Evolutionary conservation across 139 green algal species (phyloP), one percentile per base, ranked within the genome.

Genomic region (Chlorella sp.): DNA sequence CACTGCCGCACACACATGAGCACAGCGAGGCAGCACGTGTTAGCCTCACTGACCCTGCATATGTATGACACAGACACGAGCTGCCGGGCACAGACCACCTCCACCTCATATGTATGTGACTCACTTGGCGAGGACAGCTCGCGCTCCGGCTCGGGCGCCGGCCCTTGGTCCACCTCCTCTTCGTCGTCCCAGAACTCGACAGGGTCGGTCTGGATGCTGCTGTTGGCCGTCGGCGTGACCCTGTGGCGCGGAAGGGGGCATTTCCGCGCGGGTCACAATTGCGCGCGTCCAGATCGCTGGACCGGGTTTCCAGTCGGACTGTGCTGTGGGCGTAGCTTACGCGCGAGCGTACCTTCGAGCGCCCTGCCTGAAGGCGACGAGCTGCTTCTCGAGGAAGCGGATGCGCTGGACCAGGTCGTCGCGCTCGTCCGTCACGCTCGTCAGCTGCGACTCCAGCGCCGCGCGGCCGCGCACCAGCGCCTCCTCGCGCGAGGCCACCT

Each of bases 351-450:
- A 73, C 49, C 67, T 49, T 5, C 49, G 22, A 27, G 49, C 30
- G 49, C 34, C 51, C 20, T 77, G 78, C 63, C 62, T 79, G 6
- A 79, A 30, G 27, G 74, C 73, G 49, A 49, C 50, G 5, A 86
- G 50, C 72, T 86, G 79, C 1, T 76, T 65, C 70, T 88, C 83
- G 61, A 86, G 35, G 76, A 88, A 88, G 5, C 77, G 68, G 23
- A 88, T 77, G 33, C 83, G 74, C 67, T 84, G 71, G 60, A 59
- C 29, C 67, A 85, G 35, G 63, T 85, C 77, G 62, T 88, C 83
- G 22, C 77, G 72, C 79, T 86, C 83, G 61, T 88, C 83, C n/a
- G 67, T 75, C 6, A 82, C 42, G 32, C 50, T 49, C 34, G 32
- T 35, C 49, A 88, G 29, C 61, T 84, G 49, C 29, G n/a, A 33